Base-by-base conservation (phyloP, 345 rosid species). In the Brassica nigra region DNA sequence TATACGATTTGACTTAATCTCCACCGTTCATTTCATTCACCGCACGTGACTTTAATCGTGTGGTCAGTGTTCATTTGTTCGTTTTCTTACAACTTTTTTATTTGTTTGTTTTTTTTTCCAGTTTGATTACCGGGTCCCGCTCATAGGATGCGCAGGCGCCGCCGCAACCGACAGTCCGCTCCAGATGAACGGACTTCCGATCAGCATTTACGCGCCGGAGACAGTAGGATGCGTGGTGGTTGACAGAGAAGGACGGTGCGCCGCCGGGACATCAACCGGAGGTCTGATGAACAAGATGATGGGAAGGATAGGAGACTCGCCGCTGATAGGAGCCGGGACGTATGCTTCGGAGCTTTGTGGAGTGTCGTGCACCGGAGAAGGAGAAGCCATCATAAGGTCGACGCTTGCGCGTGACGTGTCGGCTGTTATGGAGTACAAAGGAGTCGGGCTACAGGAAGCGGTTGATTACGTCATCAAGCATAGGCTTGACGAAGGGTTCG, bases 381-480 rank as follows among this genome's bases (percentile, higher is more conserved):
- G 99, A 7, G 99, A 95, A 86, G 99, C 97, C 2, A 95, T 95
- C 76, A 90, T 95, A 16, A 86, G 99, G 8, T 83, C 88, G 37
- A 95, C 99, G 10, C 78, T 95, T 71, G 97, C 99, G 0, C 88
- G 99, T 33, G 99, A 95, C 3, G 90, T 95, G 73, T 91, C 97
- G 11, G 97, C 99, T 1, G 97, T 92, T 83, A 92, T 95, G 99
- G 99, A 95, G 77, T 95, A 95, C 76, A 95, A 95, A 55, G 97
- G 97, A 6, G 66, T 95, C 80, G 85, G 81, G 23, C 88, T 95
- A 9, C 88, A 91, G 30, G 91, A 87, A 58, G 95, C 97, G 3
- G 99, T 90, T 78, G 92, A 92, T 77, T 90, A 83, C 68, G 99
- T 90, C 67, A 86, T 92, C 7, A 88, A 84, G 55, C 88, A 89